Conservation (phyloP, 1,284 basidiomycete genomes). For the Cryptococcus sp. region DNA sequence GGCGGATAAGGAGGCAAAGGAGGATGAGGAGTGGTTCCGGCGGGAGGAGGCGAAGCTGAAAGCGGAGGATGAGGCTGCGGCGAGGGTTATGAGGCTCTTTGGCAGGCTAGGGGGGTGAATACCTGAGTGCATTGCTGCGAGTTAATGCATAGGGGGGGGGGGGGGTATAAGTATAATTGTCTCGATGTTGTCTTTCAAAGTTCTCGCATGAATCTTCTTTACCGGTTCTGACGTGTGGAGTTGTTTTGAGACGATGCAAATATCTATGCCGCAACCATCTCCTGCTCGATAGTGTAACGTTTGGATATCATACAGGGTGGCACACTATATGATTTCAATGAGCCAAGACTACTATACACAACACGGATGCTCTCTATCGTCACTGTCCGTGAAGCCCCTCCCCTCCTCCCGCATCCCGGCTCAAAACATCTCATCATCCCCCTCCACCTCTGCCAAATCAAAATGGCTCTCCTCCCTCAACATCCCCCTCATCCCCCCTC, state of each 20-base stretch:
- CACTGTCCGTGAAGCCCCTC: background rate
- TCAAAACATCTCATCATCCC: conserved; percentile 17
- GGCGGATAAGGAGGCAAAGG: background rate
- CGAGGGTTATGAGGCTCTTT: no score
- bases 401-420: background rate
- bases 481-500: conserved; percentile 22
- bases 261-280: no score
- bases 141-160: no score
- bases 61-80: background rate
- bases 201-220: no score
- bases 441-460: conserved; percentile 24
- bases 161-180: no score
- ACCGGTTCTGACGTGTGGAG: no score
- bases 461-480: conserved; percentile 35
- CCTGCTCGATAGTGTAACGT: background rate
- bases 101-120: no score
- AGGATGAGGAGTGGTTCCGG: background rate
- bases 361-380: background rate
- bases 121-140: no score
- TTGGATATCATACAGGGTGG: background rate
- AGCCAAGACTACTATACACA: background rate
- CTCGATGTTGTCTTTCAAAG: no score
- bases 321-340: background rate
- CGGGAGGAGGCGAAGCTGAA: background rate
- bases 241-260: no score